These are phyloP conservation scores for Lactarius deliciosus DNA, from an alignment of 768 basidiomycete species.

Conservation along the genomic window DNA sequence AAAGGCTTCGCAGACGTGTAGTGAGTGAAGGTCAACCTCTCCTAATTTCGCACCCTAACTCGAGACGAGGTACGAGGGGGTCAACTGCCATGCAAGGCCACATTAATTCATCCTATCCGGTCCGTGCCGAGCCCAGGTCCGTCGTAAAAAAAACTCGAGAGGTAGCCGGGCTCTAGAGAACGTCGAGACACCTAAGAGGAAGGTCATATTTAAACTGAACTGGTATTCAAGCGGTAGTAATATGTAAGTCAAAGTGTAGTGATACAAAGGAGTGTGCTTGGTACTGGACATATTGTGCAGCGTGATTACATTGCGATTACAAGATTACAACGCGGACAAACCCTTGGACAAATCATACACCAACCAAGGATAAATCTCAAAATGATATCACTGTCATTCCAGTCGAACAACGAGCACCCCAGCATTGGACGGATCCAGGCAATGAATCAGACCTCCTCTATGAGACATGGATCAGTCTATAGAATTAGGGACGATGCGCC, in stretches of 20 bases:
- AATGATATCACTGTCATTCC: not conserved
- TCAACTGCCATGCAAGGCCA: not conserved
- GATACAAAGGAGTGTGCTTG: not conserved
- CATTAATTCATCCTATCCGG: too few relatives aligned
- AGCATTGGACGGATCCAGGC: conserved; percentile 11
- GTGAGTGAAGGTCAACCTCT: not conserved
- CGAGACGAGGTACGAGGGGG: not conserved
- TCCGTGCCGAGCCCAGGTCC: too few relatives aligned
- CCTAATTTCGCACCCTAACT: not conserved
- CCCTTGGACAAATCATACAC: not conserved
- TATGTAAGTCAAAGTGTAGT: not conserved
- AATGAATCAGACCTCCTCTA: conserved; percentile 6
- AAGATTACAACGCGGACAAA: too few relatives aligned
- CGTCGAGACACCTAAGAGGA: too few relatives aligned
- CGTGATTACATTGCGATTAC: not conserved
- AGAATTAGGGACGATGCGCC: not conserved
- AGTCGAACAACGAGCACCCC: conserved; percentile 20
- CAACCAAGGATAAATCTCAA: not conserved
- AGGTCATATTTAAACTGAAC: too few relatives aligned
- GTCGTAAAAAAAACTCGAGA: too few relatives aligned
- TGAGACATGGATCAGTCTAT: not conserved
- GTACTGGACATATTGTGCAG: not conserved
- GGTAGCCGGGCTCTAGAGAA: too few relatives aligned
- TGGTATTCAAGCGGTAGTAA: not conserved
- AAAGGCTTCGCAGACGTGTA: not conserved